Conservation (phyloP, 495 filamentous ascomycete genomes). For the Tuber umbilicatum region DNA sequence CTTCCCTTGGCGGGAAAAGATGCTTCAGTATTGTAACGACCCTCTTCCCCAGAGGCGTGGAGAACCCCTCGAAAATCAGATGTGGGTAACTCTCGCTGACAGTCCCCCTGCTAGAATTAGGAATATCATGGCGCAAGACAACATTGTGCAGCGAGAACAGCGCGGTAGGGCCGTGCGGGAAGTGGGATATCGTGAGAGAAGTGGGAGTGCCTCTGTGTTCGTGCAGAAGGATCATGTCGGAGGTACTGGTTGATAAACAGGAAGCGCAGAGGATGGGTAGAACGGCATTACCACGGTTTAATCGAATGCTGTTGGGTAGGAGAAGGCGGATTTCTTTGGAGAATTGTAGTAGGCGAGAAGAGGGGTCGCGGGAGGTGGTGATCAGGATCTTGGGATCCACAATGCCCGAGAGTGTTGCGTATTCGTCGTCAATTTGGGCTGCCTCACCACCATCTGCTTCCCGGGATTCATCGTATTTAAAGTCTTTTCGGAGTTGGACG, state of each 20-base stretch:
- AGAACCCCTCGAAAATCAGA: constrained; percentile 92
- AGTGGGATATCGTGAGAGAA: constrained; percentile 79
- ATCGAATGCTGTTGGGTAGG: constrained; percentile 78
- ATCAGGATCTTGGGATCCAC: constrained; percentile 83
- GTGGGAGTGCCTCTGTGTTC: constrained; percentile 93
- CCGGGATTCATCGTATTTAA: constrained; percentile 82
- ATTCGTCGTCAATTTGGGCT: constrained; percentile 91
- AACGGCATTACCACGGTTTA: constrained; percentile 87
- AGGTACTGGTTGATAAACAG: constrained; percentile 68
- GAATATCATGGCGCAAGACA: constrained; percentile 86
- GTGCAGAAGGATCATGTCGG: constrained; percentile 81
- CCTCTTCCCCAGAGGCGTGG: constrained; percentile 68
- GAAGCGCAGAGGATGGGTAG: constrained; percentile 75
- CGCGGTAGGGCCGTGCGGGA: constrained; percentile 88
- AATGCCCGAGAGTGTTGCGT: constrained; percentile 73
- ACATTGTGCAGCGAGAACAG: constrained; percentile 93
- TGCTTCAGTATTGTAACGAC: constrained; percentile 91
- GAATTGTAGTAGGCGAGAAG: constrained; percentile 74
- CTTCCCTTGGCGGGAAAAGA: constrained; percentile 84
- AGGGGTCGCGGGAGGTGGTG: constrained; percentile 83
- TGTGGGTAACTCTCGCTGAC: constrained; percentile 93
- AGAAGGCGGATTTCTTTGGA: constrained; percentile 93
- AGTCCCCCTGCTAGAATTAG: constrained; percentile 75
- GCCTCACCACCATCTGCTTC: constrained; percentile 58
- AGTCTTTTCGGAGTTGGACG: constrained; percentile 74